Conservation (phyloP, 2,329 filamentous ascomycete species). For the Calonectria pauciramosa region DNA sequence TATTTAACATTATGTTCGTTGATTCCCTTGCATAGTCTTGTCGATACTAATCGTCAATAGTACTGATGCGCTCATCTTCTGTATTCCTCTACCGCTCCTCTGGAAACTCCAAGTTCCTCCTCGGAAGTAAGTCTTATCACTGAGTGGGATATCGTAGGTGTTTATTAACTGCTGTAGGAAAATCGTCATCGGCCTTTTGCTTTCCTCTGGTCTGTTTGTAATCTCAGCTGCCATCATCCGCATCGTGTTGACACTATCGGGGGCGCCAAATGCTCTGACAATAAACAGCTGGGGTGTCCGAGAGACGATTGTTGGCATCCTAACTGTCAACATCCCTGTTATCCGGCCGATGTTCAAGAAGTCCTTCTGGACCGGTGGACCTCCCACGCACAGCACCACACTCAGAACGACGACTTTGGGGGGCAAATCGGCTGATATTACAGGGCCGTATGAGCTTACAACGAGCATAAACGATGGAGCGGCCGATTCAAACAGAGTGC, state of each 20-base stretch:
- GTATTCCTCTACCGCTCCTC: constrained; percentile 37
- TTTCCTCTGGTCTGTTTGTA: constrained; percentile 45
- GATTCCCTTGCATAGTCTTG: background rate
- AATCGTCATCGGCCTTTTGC: constrained; percentile 41
- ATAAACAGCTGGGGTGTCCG: constrained; percentile 46
- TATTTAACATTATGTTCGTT: constrained; percentile 41
- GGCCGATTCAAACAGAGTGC: background rate
- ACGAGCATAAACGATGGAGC: constrained; percentile 13
- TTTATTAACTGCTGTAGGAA: constrained; percentile 30
- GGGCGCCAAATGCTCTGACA: constrained; percentile 38
- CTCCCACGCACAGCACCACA: background rate
- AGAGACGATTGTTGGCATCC: constrained; percentile 54
- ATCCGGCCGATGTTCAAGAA: constrained; percentile 30
- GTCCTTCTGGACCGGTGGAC: constrained; percentile 23
- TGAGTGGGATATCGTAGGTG: accelerated
- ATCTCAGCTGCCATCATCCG: constrained; percentile 44
- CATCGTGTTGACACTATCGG: constrained; percentile 35
- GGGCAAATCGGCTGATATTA: constrained; percentile 26
- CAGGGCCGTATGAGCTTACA: constrained; percentile 33
- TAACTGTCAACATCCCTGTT: constrained; percentile 51
- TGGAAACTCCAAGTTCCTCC: constrained; percentile 41
- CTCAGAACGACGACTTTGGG: constrained; percentile 9
- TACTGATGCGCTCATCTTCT: constrained; percentile 33
- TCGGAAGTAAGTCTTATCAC: constrained; percentile 23
- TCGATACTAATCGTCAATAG: constrained; percentile 1